Percentiles rank a stretch among this genome's conserved stretches.
These are phyloP conservation scores for Mucor ambiguus DNA, from an alignment of 371 early-diverging fungal species.

Conservation along the genomic window DNA sequence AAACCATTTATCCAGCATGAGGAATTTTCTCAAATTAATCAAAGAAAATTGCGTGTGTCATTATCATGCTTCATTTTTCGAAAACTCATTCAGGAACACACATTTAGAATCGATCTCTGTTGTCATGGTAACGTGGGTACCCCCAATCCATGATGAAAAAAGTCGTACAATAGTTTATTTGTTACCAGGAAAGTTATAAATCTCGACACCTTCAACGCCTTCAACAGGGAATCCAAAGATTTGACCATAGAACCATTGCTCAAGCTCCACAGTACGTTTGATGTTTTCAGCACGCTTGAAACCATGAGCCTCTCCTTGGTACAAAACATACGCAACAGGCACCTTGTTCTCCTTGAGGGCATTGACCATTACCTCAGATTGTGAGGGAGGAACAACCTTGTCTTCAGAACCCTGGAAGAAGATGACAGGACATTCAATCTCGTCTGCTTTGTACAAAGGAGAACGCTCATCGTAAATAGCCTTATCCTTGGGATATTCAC, in stretches of 20 bases:
- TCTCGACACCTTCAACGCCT: constrained; percentile 45
- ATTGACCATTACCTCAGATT: constrained; percentile 73
- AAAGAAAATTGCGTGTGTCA: neutral
- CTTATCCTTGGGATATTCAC: constrained; percentile 62
- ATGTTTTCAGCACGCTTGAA: constrained; percentile 55
- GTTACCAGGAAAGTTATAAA: constrained; percentile 37
- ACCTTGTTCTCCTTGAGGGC: constrained; percentile 63
- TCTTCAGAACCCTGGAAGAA: constrained; percentile 82
- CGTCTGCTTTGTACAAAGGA: constrained; percentile 59
- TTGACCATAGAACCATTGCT: constrained; percentile 58
- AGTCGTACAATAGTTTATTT: constrained; percentile 7
- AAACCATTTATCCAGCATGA: neutral
- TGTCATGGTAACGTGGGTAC: neutral
- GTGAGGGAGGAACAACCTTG: constrained; percentile 77
- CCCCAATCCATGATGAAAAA: neutral
- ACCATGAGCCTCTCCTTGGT: constrained; percentile 77
- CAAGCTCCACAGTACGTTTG: constrained; percentile 49
- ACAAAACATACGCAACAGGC: constrained; percentile 68
- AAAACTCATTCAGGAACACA: neutral
- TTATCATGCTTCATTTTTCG: neutral
- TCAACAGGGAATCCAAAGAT: constrained; percentile 52
- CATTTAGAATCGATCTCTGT: neutral
- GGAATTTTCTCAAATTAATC: neutral
- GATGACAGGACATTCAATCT: constrained; percentile 67
- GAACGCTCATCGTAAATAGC: constrained; percentile 60